phyloP scores from a whole-genome alignment of 1,284 basidiomycete genomes.

The Acaromyces ingoldii region DNA sequence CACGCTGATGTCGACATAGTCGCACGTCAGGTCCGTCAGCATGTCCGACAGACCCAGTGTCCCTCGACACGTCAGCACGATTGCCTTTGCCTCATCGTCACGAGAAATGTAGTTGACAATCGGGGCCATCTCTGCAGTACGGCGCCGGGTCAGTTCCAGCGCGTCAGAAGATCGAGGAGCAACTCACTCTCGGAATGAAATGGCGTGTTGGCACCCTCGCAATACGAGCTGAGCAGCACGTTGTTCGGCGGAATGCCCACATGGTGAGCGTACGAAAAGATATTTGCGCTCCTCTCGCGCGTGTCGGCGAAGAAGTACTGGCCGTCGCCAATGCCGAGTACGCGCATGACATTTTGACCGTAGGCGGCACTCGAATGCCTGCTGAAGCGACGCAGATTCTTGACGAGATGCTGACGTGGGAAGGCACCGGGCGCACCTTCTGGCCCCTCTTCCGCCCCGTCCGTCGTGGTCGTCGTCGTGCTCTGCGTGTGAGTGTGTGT shows the following conservation, averaged over 20 bases:
- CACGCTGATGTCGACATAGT: slow-evolving; percentile 53
- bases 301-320: slow-evolving; percentile 56
- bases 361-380: slow-evolving; percentile 51
- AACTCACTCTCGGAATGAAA: slow-evolving; percentile 30
- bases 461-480: slow-evolving; percentile 16
- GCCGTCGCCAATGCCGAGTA: slow-evolving; percentile 53
- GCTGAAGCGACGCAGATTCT: slow-evolving; percentile 56
- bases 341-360: slow-evolving; percentile 53
- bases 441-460: background rate
- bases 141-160: background rate
- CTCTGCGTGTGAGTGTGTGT: slow-evolving; percentile 19
- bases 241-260: slow-evolving; percentile 56
- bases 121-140: slow-evolving; percentile 54
- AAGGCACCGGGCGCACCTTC: slow-evolving; percentile 31
- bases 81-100: slow-evolving; percentile 54
- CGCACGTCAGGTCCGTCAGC: slow-evolving; percentile 57
- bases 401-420: slow-evolving; percentile 53
- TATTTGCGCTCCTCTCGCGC: slow-evolving; percentile 54
- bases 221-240: slow-evolving; percentile 56
- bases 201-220: slow-evolving; percentile 41
- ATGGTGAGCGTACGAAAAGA: slow-evolving; percentile 53
- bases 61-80: slow-evolving; percentile 56
- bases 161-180: too few relatives aligned
- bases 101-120: slow-evolving; percentile 56
- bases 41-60: slow-evolving; percentile 56